Conservation (phyloP, 345 rosid genomes). For the Eucalyptus marginata region DNA sequence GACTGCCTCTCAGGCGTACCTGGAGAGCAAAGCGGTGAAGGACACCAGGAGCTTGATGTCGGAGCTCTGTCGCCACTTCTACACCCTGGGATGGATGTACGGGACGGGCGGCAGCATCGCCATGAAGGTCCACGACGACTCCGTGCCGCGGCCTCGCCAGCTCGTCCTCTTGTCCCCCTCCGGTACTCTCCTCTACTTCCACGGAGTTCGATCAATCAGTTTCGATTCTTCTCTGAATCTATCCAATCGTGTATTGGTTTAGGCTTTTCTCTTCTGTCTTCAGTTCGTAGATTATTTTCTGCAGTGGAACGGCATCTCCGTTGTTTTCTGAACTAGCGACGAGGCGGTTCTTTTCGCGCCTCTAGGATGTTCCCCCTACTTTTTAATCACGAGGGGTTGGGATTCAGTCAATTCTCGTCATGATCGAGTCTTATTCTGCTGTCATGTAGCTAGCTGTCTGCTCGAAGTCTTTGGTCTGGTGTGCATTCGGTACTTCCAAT, state of each 20-base stretch:
- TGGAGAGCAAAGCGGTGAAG: conserved; percentile 49
- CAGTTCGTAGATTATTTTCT: neutral
- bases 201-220: neutral
- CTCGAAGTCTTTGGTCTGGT: neutral
- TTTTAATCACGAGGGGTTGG: neutral
- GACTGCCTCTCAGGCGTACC: conserved; percentile 51
- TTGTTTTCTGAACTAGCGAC: neutral
- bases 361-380: neutral
- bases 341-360: neutral
- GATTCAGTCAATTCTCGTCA: neutral
- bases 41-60: conserved; percentile 51
- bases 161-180: conserved; percentile 97
- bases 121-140: conserved; percentile 66
- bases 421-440: neutral
- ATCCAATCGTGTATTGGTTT: neutral
- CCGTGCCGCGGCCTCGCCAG: conserved; percentile 56
- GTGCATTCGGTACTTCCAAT: neutral
- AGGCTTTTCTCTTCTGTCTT: neutral
- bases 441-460: neutral
- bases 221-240: neutral
- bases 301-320: neutral
- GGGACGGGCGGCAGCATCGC: conserved; percentile 97
- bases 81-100: conserved; percentile 85
- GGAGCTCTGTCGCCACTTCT: conserved; percentile 86
- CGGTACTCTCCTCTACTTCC: conserved; percentile 21